Base-by-base conservation (phyloP, 2,329 filamentous ascomycete genomes). In the Paradendryphiella salina region DNA sequence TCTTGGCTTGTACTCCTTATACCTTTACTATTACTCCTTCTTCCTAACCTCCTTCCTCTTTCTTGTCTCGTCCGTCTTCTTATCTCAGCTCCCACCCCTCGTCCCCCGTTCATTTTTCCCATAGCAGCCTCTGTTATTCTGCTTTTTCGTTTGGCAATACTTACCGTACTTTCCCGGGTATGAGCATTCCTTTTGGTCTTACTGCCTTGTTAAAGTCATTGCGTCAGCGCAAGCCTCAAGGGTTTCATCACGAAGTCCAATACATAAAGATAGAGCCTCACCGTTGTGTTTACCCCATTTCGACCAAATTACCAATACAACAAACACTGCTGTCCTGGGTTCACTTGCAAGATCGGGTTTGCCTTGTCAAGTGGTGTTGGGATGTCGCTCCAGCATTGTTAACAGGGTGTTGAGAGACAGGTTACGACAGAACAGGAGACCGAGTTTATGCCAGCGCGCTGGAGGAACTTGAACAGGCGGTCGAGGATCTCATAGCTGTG, bases 361-460 rank as follows among this genome's bases (percentile, higher is more conserved):
- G 40, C 34, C 34, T 38, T 42, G 36, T 23, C 17, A n/a, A n/a
- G 33, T 36, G 34, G 21, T 33, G 44, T 28, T 48, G 38, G 37
- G 44, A 41, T 52, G 49, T 42, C 31, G 33, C 10, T 28, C 26
- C 49, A 42, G 40, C 34, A 38, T 23, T 43, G 49, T 43, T 48
- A 36, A 48, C 18, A 42, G 38, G 44, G 39, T 33, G 26, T 42
- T 39, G 46, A 31, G 38, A 48, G 38, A 52, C 15, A 47, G 33
- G 39, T 26, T 32, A 43, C 37, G 9, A 52, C 28, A 37, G 38
- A 43, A 31, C 37, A 21, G 28, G 36, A 48, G 38, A 47, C 15
- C 17, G 5, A 20, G 34, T 38, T 21, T 37, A n/a, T 34, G 17
- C 32, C 3, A 29, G 28, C 37, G 13, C 28, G 38, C 38, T 38